Base-by-base conservation (phyloP, 192 early-diverging fungal genomes). In the Chytriomyces confervae region DNA sequence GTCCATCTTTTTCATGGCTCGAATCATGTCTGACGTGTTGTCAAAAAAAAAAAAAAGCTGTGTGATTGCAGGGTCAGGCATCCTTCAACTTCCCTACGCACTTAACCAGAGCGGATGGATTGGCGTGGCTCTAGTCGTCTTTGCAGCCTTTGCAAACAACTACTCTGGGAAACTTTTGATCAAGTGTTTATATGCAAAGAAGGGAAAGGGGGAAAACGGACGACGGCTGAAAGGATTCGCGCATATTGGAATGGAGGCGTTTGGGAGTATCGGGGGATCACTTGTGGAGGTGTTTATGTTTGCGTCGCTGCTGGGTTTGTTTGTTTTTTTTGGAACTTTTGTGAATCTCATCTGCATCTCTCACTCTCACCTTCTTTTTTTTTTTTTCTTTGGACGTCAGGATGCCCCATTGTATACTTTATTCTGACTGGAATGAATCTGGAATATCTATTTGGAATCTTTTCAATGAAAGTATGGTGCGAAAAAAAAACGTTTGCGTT, bases 1-100 rank as follows among this genome's bases (percentile, higher is more conserved):
- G n/a, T n/a, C n/a, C n/a, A n/a, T 46, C 6, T 6, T 13, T 10
- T 67, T 46, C 7, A 7, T 8, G 66, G 7, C 13, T 16, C 43
- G 66, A 27, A 16, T 27, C 66, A 46, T 46, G 66, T 11, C 53
- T 20, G 11, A 57, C 20, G 20, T 57, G 53, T 57, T 18, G 18
- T 57, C 53, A 11, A 20, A 57, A 57, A 57, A 8, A 10, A 53
- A 8, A 8, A 53, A 20, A 43, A 75, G 78, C 7, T 95, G 94
- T 72, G 91, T 93, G 18, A 89, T 92, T 11, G 92, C 92, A 18
- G 94, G 94, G 61, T 92, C 91, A 8, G 95, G 95, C 11, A 88
- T 93, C 36, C 87, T 95, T 29, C 93, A 94, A 78, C 84, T 96
- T 29, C 95, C 95, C 1, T 95, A 91, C 78, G 91, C 93, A 6